These are phyloP conservation scores for Termitomyces sp. DNA, from an alignment of 768 basidiomycete genomes.

Conservation along the genomic window DNA sequence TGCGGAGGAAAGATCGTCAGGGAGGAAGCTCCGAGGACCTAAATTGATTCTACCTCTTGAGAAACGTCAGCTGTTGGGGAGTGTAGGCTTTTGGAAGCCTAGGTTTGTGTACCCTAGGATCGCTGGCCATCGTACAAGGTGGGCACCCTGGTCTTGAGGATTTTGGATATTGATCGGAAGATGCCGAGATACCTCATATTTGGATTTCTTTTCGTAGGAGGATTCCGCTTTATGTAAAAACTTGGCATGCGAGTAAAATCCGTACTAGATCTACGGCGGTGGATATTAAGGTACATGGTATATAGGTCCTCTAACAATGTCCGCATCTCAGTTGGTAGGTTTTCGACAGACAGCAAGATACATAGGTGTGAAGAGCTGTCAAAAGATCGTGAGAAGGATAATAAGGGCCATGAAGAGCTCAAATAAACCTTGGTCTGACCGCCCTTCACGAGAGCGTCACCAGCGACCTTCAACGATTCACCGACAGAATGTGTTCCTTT, in stretches of 20 bases:
- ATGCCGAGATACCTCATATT: slow-evolving; percentile 28
- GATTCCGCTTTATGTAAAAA: not conserved
- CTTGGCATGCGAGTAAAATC: not conserved
- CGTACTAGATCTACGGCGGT: not conserved
- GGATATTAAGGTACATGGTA: slow-evolving; percentile 17
- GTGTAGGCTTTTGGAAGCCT: slow-evolving; percentile 62
- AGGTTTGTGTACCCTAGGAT: slow-evolving; percentile 64
- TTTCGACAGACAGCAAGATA: slow-evolving; percentile 64
- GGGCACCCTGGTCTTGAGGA: slow-evolving; percentile 9
- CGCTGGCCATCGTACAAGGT: slow-evolving; percentile 34
- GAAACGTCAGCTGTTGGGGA: slow-evolving; percentile 56
- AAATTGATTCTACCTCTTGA: slow-evolving; percentile 35
- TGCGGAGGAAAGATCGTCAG: slow-evolving; percentile 17
- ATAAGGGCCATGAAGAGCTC: not conserved
- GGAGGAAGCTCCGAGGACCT: slow-evolving; percentile 1
- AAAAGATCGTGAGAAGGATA: slow-evolving; percentile 2
- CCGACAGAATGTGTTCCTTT: slow-evolving; percentile 92
- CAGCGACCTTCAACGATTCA: slow-evolving; percentile 84
- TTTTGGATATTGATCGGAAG: slow-evolving; percentile 17
- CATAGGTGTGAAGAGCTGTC: slow-evolving; percentile 85
- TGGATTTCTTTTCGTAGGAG: slow-evolving; percentile 12
- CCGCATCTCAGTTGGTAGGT: slow-evolving; percentile 32
- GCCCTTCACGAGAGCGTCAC: slow-evolving; percentile 71
- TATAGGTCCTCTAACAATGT: not conserved
- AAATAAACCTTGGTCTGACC: slow-evolving; percentile 75